Evolutionary conservation across 768 basidiomycete species (phyloP), one percentile per base, ranked within the genome.

Genomic region (Boletus patriciae): DNA sequence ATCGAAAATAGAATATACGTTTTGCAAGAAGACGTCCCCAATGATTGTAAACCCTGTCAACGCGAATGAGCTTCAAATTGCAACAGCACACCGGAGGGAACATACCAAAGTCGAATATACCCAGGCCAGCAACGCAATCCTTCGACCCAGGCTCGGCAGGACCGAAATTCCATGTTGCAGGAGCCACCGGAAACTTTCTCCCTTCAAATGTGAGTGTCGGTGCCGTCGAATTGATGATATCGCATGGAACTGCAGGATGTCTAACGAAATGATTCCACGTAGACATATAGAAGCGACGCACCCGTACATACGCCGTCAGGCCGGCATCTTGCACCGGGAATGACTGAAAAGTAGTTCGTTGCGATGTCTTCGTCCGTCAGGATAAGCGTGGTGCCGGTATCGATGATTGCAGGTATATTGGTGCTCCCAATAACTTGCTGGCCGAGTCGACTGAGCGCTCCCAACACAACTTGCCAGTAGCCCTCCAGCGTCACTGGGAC

Each of bases 91-190:
- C 34, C 10, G 9, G 42, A 19, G 37, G n/a, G 11, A 44, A 52
- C 57, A 5, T 41, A 61, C 67, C 8, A 57, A 50, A 42, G 15
- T 52, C 37, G 48, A 41, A 53, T 59, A 41, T 9, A 21, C 46
- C 52, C 41, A 78, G 60, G 6, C 69, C 73, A 31, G 71, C 70
- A 3, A 73, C 52, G 54, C 77, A 77, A 21, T 64, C 52, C 7
- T 61, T 50, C 27, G 69, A 70, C 3, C 11, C 27, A 2, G 12
- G 3, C 15, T 3, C 7, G 9, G 59, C 47, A 11, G 62, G 60
- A 9, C 80, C 82, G 5, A 82, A 62, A 65, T 78, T 79, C 71
- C 72, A 74, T 29, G 63, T 64, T 9, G 52, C 60, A 4, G 66
- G 45, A 23, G 66, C 57, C 53, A 81, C 69, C 19, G 42, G 15